phyloP scores from a whole-genome alignment of 495 filamentous ascomycete genomes.

The Massariosphaeria phaeospora region DNA sequence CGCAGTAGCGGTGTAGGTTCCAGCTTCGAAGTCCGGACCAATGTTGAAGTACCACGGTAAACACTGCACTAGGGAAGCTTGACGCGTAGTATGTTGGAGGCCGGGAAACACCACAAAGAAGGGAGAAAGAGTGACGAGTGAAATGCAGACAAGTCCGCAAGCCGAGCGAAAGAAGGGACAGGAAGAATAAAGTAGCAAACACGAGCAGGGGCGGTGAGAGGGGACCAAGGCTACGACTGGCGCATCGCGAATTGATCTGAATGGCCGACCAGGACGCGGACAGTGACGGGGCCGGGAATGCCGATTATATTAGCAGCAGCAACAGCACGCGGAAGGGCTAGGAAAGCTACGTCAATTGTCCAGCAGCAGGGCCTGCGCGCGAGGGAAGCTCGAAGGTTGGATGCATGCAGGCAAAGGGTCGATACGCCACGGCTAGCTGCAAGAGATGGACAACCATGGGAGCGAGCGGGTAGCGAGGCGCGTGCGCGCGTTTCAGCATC shows the following conservation, averaged over 20 bases:
- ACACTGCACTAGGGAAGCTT: background rate
- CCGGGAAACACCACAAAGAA: slow-evolving; percentile 2
- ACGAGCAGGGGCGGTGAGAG: slow-evolving; percentile 11
- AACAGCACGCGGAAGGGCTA: slow-evolving; percentile 5
- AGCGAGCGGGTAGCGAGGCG: slow-evolving; percentile 14
- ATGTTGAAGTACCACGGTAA: too few species aligned
- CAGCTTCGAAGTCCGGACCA: slow-evolving; percentile 1
- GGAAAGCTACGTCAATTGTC: slow-evolving; percentile 10
- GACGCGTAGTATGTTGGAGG: background rate
- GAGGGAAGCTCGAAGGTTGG: slow-evolving; percentile 6
- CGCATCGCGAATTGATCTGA: slow-evolving; percentile 27
- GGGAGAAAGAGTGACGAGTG: slow-evolving; percentile 15
- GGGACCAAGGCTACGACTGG: slow-evolving; percentile 7
- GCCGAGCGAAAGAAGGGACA: slow-evolving; percentile 4
- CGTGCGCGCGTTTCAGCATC: slow-evolving; percentile 26
- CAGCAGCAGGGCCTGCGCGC: background rate
- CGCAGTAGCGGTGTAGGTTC: background rate
- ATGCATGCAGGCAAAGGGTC: slow-evolving; percentile 18
- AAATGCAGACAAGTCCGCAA: too few species aligned
- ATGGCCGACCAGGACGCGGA: slow-evolving; percentile 14
- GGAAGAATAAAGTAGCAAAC: slow-evolving; percentile 19
- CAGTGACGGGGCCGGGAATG: slow-evolving; percentile 23
- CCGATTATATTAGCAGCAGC: slow-evolving; percentile 22
- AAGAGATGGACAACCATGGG: slow-evolving; percentile 20
- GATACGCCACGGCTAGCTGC: slow-evolving; percentile 20